Evolutionary conservation across 306 rosid species (phyloP).

Genomic region (Rubus idaeus): DNA sequence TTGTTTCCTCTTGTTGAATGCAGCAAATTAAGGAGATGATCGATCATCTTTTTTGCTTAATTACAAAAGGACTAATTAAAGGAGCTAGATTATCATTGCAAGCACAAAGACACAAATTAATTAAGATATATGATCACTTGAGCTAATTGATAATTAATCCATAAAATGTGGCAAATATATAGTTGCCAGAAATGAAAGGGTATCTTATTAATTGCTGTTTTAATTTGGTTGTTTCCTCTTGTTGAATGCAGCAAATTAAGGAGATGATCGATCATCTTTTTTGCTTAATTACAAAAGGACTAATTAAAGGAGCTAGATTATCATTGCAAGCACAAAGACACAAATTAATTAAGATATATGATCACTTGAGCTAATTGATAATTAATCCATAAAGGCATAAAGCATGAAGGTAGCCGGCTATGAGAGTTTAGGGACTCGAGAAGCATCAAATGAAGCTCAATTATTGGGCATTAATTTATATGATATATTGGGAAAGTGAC

Average conservation of each 20-base stretch:
- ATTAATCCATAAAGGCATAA: neutral
- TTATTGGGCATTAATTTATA: too few relatives aligned
- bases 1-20: too few relatives aligned
- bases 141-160: too few relatives aligned
- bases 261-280: neutral
- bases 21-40: too few relatives aligned
- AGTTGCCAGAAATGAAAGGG: slow-evolving; percentile 6
- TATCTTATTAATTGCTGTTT: neutral
- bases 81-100: too few relatives aligned
- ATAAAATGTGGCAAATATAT: too few relatives aligned
- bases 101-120: too few relatives aligned
- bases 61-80: too few relatives aligned
- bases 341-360: neutral
- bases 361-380: neutral
- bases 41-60: too few relatives aligned
- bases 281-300: neutral
- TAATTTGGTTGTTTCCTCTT: slow-evolving; percentile 3
- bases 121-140: too few relatives aligned
- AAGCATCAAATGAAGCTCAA: neutral
- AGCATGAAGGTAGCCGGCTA: neutral
- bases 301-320: too few relatives aligned
- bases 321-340: neutral
- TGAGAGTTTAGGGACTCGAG: neutral
- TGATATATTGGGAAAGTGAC: too few relatives aligned
- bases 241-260: slow-evolving; percentile 2